A percentile compares a stretch with the other conserved stretches of the same genome.
Conservation (phyloP, 2,329 filamentous ascomycete species). For the Aspergillus uvarum region DNA sequence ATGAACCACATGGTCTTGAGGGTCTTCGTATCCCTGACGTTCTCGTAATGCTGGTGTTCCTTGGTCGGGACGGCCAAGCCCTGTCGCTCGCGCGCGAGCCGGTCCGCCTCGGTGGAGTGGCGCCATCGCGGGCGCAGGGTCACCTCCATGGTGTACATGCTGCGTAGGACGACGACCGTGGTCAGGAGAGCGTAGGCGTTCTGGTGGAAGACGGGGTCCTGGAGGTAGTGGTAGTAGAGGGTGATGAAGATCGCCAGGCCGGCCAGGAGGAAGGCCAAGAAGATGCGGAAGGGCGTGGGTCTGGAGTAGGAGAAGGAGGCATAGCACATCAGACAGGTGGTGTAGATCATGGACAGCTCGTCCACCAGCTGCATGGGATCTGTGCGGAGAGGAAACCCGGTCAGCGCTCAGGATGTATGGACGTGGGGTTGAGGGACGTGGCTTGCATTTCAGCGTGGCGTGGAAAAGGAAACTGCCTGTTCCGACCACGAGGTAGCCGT, state of each 20-base stretch:
- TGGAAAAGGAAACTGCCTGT: slow-evolving; percentile 64
- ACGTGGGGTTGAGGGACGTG: no score
- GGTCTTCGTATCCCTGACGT: slow-evolving; percentile 57
- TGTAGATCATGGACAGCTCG: slow-evolving; percentile 71
- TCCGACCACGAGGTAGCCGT: slow-evolving; percentile 62
- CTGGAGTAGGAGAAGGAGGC: slow-evolving; percentile 73
- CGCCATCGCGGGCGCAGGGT: slow-evolving; percentile 61
- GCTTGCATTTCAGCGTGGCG: slow-evolving; percentile 61
- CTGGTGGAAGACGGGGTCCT: slow-evolving; percentile 81
- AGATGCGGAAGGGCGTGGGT: slow-evolving; percentile 50
- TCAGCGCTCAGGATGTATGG: slow-evolving; percentile 18
- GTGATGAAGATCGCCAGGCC: slow-evolving; percentile 68
- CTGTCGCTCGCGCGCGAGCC: slow-evolving; percentile 38
- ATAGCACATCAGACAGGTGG: slow-evolving; percentile 67
- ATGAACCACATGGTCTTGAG: slow-evolving; percentile 73
- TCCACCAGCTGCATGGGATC: slow-evolving; percentile 71
- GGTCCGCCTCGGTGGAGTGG: slow-evolving; percentile 47
- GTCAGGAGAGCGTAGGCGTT: slow-evolving; percentile 74
- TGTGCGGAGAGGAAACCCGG: slow-evolving; percentile 28
- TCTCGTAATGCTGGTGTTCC: slow-evolving; percentile 49
- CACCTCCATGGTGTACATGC: slow-evolving; percentile 74
- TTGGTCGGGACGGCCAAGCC: slow-evolving; percentile 44
- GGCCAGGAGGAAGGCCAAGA: slow-evolving; percentile 59
- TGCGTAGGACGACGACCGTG: slow-evolving; percentile 66
- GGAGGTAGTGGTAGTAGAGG: slow-evolving; percentile 75